Evolutionary conservation across 2,329 filamentous ascomycete species (phyloP).

Genomic region (Thielaviopsis populi): DNA sequence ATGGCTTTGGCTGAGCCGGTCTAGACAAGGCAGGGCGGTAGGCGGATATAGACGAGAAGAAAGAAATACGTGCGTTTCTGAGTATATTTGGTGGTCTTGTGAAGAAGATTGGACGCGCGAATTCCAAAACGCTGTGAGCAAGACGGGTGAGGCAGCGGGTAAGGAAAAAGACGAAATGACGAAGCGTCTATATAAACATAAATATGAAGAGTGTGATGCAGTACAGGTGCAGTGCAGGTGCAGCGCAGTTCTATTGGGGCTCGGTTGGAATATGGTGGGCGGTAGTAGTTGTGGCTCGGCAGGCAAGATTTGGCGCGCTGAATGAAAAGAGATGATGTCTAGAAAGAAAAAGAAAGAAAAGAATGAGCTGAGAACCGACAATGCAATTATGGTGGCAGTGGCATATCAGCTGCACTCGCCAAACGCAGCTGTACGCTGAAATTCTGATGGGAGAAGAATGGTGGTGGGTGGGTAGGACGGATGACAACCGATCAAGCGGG

Average conservation of each 20-base stretch:
- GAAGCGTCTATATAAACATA: not conserved
- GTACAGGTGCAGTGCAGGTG: not conserved
- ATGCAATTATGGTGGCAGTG: not conserved
- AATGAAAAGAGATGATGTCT: not conserved
- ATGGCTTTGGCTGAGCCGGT: not conserved
- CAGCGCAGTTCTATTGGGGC: not conserved
- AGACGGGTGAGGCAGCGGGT: not conserved
- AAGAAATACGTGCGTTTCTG: not conserved
- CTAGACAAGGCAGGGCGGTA: not conserved
- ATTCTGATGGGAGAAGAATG: not conserved
- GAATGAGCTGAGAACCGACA: not conserved
- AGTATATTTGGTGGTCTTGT: not conserved
- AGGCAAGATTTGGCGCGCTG: not conserved
- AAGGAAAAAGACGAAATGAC: not conserved
- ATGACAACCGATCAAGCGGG: conserved; percentile 2
- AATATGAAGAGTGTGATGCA: no score
- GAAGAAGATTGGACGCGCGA: not conserved
- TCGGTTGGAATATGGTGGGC: not conserved
- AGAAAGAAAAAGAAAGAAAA: not conserved
- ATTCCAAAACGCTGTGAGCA: not conserved
- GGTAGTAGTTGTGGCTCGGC: not conserved
- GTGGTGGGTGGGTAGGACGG: not conserved
- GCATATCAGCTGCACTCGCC: not conserved
- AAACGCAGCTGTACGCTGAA: not conserved
- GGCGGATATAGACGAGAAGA: not conserved